These are phyloP conservation scores for Mortierella sp. DNA, from an alignment of 371 early-diverging fungal species.

Conservation along the genomic window DNA sequence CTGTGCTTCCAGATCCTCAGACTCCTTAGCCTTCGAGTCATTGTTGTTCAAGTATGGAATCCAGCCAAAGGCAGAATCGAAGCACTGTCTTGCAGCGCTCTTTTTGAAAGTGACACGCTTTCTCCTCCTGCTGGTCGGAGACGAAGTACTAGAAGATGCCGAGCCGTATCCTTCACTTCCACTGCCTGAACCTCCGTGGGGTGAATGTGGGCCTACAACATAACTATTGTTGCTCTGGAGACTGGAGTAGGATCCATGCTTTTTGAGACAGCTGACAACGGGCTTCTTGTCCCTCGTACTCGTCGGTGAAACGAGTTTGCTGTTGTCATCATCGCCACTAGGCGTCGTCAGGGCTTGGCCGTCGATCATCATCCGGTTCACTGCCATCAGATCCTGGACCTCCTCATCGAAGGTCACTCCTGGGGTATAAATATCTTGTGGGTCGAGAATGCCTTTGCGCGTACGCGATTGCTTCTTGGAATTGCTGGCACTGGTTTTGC, in stretches of 20 bases:
- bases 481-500: not conserved
- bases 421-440: conserved; percentile 27
- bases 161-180: conserved; percentile 33
- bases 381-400: conserved; percentile 35
- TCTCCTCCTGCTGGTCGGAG: conserved; percentile 1
- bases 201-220: conserved; percentile 7
- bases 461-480: conserved; percentile 13
- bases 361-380: conserved; percentile 32
- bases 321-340: not conserved
- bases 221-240: conserved; percentile 21
- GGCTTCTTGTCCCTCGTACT: conserved; percentile 26
- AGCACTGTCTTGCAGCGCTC: conserved; percentile 16
- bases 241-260: conserved; percentile 24
- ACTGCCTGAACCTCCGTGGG: not conserved
- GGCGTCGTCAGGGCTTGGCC: not conserved
- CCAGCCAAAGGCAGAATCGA: conserved; percentile 7
- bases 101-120: conserved; percentile 43
- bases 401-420: conserved; percentile 43
- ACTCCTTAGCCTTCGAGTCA: not conserved
- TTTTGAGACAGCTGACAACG: conserved; percentile 49
- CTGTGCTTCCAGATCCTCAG: conserved; percentile 22
- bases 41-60: conserved; percentile 7
- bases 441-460: conserved; percentile 19
- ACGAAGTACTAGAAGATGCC: not conserved
- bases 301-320: conserved; percentile 1